Evolutionary conservation across 768 basidiomycete genomes (phyloP), one percentile per base, ranked within the genome.

Genomic region (Mycena polygramma): DNA sequence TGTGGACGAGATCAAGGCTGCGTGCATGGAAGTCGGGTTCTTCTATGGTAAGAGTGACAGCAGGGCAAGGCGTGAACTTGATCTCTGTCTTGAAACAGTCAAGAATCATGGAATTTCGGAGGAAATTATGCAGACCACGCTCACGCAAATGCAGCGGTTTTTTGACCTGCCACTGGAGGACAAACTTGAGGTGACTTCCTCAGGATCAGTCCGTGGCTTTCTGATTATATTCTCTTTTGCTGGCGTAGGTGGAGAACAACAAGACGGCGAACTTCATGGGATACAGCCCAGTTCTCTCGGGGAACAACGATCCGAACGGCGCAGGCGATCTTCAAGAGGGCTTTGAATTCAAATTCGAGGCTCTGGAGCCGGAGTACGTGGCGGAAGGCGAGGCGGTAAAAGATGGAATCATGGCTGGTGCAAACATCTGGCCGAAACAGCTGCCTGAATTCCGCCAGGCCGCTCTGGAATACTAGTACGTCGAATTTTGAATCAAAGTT

Each of bases 251-350:
- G 5, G 88, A 94, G 72, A 90, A 92, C 73, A 85, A 83, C 58
- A 90, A 88, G 66, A 86, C 87, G 0, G 78, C 88, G 0, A 91
- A 91, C 76, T 97, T 94, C 83, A 93, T 91, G 76, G 92, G 92
- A 22, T 94, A 93, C 78, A 91, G 84, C 61, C 87, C 90, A 3
- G 78, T 95, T 3, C 83, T 92, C 8, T 91, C 90, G 64, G 89
- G 88, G 58, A 95, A 95, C 77, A 92, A 90, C 62, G 88, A 96
- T 74, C 90, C 93, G 0, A 84, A 88, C n/a, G 87, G 88, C 55
- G 81, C 87, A n/a, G 96, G 96, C 0, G 96, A 98, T 77, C 80
- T 97, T 63, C 94, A 97, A 76, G 96, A 98, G 78, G 95, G 92
- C 4, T 97, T 96, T 78, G 92, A 96, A 74, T 85, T 97, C 66